phyloP scores from a whole-genome alignment of 805 yeast species.

The Saccharomycopsis sp. region DNA sequence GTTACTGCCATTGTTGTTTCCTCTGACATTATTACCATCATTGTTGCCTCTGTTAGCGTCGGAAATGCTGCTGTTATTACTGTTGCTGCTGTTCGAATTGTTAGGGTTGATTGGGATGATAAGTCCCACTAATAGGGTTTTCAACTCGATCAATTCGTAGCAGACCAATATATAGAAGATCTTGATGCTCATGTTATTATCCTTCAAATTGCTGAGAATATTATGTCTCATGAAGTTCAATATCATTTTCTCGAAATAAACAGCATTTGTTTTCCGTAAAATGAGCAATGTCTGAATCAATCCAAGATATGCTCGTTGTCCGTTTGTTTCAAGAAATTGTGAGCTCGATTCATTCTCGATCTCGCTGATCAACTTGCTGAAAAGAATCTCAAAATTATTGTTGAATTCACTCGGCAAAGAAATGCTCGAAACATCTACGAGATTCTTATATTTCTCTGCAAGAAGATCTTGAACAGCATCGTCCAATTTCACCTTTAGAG shows the following conservation, averaged over 20 bases:
- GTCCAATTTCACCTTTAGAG: not conserved
- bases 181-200: not conserved
- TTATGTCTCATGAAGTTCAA: not conserved
- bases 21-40: not conserved
- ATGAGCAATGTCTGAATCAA: not conserved
- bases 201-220: not conserved
- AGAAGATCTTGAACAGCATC: not conserved
- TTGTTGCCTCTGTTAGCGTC: not conserved
- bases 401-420: slow-evolving; percentile 4
- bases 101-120: slow-evolving; percentile 7
- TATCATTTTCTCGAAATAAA: not conserved
- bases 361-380: not conserved
- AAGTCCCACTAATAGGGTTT: slow-evolving; percentile 1
- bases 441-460: not conserved
- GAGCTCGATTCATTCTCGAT: not conserved
- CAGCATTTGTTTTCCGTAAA: not conserved
- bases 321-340: not conserved
- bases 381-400: slow-evolving; percentile 6
- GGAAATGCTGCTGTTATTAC: not conserved
- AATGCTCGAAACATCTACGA: not conserved
- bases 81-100: not conserved
- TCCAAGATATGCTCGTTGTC: not conserved
- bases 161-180: slow-evolving; percentile 3
- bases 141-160: slow-evolving; percentile 9
- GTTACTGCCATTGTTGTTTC: not conserved